Conservation (phyloP, 1,284 basidiomycete species). For the Xerocomus nothofagi region DNA sequence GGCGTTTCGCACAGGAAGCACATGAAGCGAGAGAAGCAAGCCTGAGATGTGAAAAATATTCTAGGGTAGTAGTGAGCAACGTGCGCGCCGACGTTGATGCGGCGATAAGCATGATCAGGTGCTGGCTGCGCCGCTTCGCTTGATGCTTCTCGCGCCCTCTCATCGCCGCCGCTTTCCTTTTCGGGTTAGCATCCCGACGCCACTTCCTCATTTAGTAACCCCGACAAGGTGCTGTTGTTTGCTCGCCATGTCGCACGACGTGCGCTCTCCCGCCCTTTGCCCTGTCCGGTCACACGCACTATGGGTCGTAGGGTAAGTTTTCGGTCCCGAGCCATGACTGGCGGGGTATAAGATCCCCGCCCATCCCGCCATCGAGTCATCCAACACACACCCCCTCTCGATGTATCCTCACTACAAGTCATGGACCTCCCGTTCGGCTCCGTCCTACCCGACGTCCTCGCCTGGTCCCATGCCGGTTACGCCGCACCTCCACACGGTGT, state of each 20-base stretch:
- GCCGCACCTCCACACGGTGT: constrained; percentile 29
- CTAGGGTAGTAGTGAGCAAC: constrained; percentile 7
- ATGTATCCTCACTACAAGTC: constrained; percentile 28
- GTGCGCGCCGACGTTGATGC: constrained; percentile 3
- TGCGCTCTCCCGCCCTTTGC: constrained; percentile 30
- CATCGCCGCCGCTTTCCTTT: constrained; percentile 28
- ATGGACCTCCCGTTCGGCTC: constrained; percentile 16
- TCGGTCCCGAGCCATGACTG: constrained; percentile 14
- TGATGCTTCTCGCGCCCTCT: constrained; percentile 22
- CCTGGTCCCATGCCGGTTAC: constrained; percentile 27
- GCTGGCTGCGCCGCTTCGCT: constrained; percentile 9
- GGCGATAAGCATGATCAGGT: constrained; percentile 22
- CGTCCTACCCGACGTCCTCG: constrained; percentile 16
- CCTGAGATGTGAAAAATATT: constrained; percentile 20
- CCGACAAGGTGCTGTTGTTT: constrained; percentile 17
- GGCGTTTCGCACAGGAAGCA: constrained; percentile 11
- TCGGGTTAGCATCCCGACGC: constrained; percentile 19
- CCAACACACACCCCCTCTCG: constrained; percentile 16
- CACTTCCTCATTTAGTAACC: constrained; percentile 20
- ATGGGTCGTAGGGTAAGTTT: constrained; percentile 23
- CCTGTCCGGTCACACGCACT: constrained; percentile 13
- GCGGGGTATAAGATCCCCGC: constrained; percentile 31
- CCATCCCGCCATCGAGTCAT: constrained; percentile 17
- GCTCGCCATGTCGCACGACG: constrained; percentile 17
- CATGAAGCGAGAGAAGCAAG: not conserved